phyloP scores from a whole-genome alignment of 2,329 filamentous ascomycete genomes.

The Penicillium italicum region DNA sequence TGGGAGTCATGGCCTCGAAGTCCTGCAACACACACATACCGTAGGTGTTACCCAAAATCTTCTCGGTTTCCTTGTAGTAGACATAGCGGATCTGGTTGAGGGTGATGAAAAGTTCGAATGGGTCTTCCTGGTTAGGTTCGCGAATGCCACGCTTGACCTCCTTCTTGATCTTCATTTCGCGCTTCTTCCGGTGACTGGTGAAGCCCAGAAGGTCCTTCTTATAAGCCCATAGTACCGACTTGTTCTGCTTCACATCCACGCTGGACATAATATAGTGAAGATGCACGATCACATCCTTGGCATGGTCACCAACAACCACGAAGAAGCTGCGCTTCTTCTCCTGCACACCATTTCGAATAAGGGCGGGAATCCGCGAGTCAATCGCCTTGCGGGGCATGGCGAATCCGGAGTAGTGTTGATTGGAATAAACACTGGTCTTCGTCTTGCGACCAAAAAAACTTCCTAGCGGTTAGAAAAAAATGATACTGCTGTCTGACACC shows the following conservation, averaged over 20 bases:
- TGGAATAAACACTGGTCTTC: slow-evolving; percentile 5
- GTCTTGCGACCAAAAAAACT: slow-evolving; percentile 8
- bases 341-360: slow-evolving; percentile 84
- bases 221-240: slow-evolving; percentile 96
- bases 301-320: slow-evolving; percentile 87
- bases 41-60: slow-evolving; percentile 96
- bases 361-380: slow-evolving; percentile 83
- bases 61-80: slow-evolving; percentile 99
- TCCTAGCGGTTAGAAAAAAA: slow-evolving; percentile 25
- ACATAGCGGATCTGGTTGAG: slow-evolving; percentile 97
- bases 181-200: slow-evolving; percentile 94
- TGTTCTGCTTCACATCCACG: slow-evolving; percentile 88
- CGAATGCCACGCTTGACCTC: slow-evolving; percentile 93
- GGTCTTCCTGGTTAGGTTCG: slow-evolving; percentile 87
- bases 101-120: slow-evolving; percentile 95
- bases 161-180: slow-evolving; percentile 96
- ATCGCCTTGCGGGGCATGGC: slow-evolving; percentile 53
- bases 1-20: slow-evolving; percentile 97
- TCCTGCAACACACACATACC: slow-evolving; percentile 98
- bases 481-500: slow-evolving; percentile 29
- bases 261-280: slow-evolving; percentile 89
- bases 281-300: slow-evolving; percentile 96
- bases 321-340: slow-evolving; percentile 99
- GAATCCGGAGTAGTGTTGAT: slow-evolving; percentile 9
- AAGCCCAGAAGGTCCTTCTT: slow-evolving; percentile 96